A percentile compares a stretch with the other conserved stretches of the same genome.
Evolutionary conservation across 768 basidiomycete genomes (phyloP).

Genomic region (Mycena albidolilacea): DNA sequence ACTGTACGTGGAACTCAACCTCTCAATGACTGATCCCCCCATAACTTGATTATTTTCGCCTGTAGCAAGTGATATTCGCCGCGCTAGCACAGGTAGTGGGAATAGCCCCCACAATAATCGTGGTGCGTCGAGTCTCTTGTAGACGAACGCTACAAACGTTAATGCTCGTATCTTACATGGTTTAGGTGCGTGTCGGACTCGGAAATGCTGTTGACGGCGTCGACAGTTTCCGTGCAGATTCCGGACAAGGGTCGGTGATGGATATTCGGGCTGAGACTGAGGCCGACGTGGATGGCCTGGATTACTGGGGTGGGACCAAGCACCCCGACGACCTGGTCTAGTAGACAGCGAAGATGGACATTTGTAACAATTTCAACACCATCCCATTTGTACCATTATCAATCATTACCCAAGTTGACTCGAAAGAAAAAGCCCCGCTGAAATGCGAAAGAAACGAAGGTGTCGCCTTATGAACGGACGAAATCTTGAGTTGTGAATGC

Average conservation of each 20-base stretch:
- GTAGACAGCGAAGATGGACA: background rate
- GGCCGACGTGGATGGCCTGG: background rate
- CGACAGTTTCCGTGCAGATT: constrained; percentile 28
- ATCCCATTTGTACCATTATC: background rate
- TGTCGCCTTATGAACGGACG: too few relatives aligned
- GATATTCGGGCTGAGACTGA: constrained; percentile 14
- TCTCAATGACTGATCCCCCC: background rate
- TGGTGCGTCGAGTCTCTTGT: background rate
- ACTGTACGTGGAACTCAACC: constrained; percentile 6
- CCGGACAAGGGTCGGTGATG: background rate
- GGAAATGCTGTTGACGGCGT: constrained; percentile 31
- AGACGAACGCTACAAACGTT: too few relatives aligned
- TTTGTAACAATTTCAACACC: constrained; percentile 1
- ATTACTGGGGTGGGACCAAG: constrained; percentile 11
- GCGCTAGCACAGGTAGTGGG: constrained; percentile 34
- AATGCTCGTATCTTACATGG: too few relatives aligned
- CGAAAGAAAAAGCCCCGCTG: background rate
- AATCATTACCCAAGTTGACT: background rate
- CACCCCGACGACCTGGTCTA: constrained; percentile 2
- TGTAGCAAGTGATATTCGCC: constrained; percentile 29
- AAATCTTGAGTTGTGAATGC: too few relatives aligned
- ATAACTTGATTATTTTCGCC: background rate
- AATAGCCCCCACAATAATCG: constrained; percentile 38
- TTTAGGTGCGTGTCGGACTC: constrained; percentile 28
- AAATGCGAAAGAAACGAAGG: too few relatives aligned